These are phyloP conservation scores for Aureobasidium sp. DNA, from an alignment of 2,329 filamentous ascomycete species.

Conservation along the genomic window DNA sequence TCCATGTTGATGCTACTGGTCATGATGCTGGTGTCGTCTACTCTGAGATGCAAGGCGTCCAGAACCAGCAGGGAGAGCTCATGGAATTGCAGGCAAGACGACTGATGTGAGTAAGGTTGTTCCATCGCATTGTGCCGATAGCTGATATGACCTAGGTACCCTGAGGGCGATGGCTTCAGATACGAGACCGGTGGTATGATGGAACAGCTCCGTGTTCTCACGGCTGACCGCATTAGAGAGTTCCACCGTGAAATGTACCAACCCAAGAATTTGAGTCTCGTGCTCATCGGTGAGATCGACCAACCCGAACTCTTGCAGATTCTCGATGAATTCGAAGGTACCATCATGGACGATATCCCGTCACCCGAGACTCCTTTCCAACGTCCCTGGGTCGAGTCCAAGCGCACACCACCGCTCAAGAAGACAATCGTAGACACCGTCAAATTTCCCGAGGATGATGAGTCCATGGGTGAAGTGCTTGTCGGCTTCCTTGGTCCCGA, in stretches of 20 bases:
- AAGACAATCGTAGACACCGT: conserved; percentile 69
- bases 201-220: conserved; percentile 77
- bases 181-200: conserved; percentile 99
- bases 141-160: conserved; percentile 46
- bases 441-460: conserved; percentile 93
- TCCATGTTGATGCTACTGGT: conserved; percentile 87
- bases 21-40: conserved; percentile 87
- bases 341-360: conserved; percentile 76
- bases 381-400: conserved; percentile 84
- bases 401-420: conserved; percentile 62
- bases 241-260: conserved; percentile 98
- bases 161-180: conserved; percentile 81
- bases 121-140: fast-evolving
- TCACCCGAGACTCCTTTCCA: conserved; percentile 66
- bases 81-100: conserved; percentile 79
- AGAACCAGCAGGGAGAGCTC: conserved; percentile 74
- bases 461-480: conserved; percentile 80
- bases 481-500: conserved; percentile 82
- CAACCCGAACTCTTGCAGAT: conserved; percentile 72
- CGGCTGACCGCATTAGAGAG: conserved; percentile 80
- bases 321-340: conserved; percentile 79
- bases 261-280: conserved; percentile 84
- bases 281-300: conserved; percentile 87
- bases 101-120: conserved; percentile 40
- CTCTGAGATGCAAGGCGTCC: conserved; percentile 95